These are phyloP conservation scores for Domatiomyces catenatus DNA, from an alignment of 2,329 filamentous ascomycete species.

Conservation along the genomic window DNA sequence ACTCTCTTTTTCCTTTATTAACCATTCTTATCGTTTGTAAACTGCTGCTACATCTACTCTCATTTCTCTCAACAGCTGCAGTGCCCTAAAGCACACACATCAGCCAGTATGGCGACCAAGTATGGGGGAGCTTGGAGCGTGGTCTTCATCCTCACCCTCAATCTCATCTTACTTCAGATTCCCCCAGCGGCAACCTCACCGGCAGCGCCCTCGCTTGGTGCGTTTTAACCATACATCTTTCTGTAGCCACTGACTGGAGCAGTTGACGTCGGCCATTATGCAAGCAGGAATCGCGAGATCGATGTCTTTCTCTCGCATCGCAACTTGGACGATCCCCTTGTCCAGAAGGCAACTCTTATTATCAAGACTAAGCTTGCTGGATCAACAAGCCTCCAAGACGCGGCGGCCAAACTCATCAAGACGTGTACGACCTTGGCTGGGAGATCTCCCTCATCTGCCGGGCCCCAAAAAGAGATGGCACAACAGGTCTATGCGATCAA, in stretches of 20 bases:
- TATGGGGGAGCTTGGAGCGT: neutral
- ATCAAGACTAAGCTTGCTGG: neutral
- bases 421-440: neutral
- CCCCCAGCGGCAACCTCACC: neutral
- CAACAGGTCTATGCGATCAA: conserved; percentile 1
- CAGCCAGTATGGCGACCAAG: neutral
- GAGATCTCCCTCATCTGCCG: neutral
- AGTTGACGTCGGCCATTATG: neutral
- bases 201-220: neutral
- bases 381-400: neutral
- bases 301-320: neutral
- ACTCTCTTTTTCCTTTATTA: neutral
- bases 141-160: neutral
- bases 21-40: neutral
- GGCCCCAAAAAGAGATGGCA: neutral
- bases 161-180: neutral
- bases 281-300: neutral
- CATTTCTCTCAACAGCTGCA: neutral
- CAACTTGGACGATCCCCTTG: neutral
- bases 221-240: neutral
- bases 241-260: neutral
- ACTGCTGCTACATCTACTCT: neutral
- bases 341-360: neutral
- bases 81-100: neutral
- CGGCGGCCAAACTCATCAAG: neutral